Evolutionary conservation across 768 basidiomycete genomes (phyloP), one percentile per base, ranked within the genome.

Genomic region (Tremella yokohamensis): DNA sequence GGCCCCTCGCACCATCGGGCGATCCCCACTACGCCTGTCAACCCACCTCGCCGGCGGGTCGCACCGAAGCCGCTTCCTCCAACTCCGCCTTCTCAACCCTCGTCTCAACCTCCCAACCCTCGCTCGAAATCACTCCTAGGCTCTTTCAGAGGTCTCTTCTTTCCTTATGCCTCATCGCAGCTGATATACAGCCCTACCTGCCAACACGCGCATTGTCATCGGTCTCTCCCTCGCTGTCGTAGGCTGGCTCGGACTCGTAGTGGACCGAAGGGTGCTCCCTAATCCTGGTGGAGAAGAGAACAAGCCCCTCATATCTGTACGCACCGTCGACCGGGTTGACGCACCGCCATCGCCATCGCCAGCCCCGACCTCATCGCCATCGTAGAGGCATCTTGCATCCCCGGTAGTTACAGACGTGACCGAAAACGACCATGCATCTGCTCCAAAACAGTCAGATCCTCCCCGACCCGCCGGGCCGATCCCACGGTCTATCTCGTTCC

Each of bases 401-500:
- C n/a, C n/a, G n/a, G n/a, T n/a, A n/a, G n/a, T n/a, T n/a, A n/a
- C n/a, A n/a, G n/a, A n/a, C n/a, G n/a, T n/a, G n/a, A n/a, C n/a
- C n/a, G n/a, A n/a, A n/a, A n/a, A n/a, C n/a, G n/a, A n/a, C n/a
- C n/a, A n/a, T n/a, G n/a, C n/a, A n/a, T n/a, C n/a, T n/a, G n/a
- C n/a, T n/a, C n/a, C n/a, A n/a, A n/a, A n/a, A n/a, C n/a, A n/a
- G 29, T 34, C 29, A 34, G 29, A 34, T 34, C 29, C 29, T 4
- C 29, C 29, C 29, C 29, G 29, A 34, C n/a, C 42, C 42, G 6
- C 42, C 42, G 22, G 42, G 42, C 22, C 42, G n/a, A 16, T 45
- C 42, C 42, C 42, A 45, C 22, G 42, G 42, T 49, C 54, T 49
- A 56, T 56, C 45, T 7, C 16, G 12, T 8, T 50, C 49, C 24